phyloP scores from a whole-genome alignment of 2,329 filamentous ascomycete genomes.

The Penicillium polonicum region DNA sequence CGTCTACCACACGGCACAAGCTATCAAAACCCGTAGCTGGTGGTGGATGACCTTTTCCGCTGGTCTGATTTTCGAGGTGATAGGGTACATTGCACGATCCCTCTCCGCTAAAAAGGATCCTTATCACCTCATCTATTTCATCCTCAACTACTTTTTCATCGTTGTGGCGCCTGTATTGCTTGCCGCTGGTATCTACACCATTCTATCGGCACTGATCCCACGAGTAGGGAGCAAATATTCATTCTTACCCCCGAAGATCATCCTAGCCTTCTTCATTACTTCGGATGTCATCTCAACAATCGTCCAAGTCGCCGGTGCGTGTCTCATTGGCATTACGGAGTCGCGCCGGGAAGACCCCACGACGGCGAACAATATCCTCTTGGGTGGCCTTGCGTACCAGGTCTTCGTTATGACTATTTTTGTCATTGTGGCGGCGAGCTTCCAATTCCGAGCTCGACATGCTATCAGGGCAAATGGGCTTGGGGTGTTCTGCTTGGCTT shows the following conservation, averaged over 20 bases:
- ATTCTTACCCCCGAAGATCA: constrained; percentile 11
- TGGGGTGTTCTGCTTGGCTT: not conserved
- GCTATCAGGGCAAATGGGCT: not conserved
- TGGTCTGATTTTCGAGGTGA: constrained; percentile 16
- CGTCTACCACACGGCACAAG: constrained; percentile 9
- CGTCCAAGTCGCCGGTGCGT: constrained; percentile 16
- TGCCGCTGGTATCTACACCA: constrained; percentile 15
- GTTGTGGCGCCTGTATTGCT: constrained; percentile 17
- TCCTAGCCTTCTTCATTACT: constrained; percentile 18
- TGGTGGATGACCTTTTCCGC: constrained; percentile 18
- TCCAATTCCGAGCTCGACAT: not conserved
- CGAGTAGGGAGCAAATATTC: constrained; percentile 12
- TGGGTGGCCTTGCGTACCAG: constrained; percentile 1
- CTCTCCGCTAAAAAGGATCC: constrained; percentile 15
- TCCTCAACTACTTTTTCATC: constrained; percentile 20
- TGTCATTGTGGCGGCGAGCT: not conserved
- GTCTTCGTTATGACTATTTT: constrained; percentile 1
- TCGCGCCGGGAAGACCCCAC: constrained; percentile 6
- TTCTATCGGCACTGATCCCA: constrained; percentile 16
- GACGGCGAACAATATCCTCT: not conserved
- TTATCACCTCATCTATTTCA: constrained; percentile 18
- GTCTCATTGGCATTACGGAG: constrained; percentile 12
- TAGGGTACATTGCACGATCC: constrained; percentile 17
- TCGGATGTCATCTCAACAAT: constrained; percentile 19
- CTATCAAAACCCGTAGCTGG: constrained; percentile 14